A percentile compares a stretch with the other conserved stretches of the same genome.
These are phyloP conservation scores for Penicillium paradoxum DNA, from an alignment of 495 filamentous ascomycete genomes.

Conservation along the genomic window DNA sequence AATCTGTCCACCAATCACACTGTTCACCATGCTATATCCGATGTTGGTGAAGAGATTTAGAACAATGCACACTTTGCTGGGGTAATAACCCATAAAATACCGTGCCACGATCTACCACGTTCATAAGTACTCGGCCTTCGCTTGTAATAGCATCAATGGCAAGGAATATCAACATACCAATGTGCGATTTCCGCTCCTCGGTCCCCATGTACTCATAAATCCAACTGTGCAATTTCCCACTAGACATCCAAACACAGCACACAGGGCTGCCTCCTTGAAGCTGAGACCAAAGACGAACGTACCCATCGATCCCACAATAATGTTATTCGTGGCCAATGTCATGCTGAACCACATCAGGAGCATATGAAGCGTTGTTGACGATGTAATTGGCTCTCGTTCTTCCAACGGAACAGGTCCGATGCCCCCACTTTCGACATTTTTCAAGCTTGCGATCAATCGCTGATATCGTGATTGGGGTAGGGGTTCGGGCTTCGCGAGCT, in stretches of 20 bases:
- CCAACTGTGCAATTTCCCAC: conserved; percentile 56
- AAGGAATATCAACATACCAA: conserved; percentile 47
- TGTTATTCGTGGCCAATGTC: conserved; percentile 68
- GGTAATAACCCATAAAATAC: conserved; percentile 76
- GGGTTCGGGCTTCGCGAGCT: conserved; percentile 6
- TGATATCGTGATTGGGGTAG: conserved; percentile 21
- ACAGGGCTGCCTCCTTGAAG: conserved; percentile 61
- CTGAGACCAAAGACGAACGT: conserved; percentile 59
- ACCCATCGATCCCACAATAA: conserved; percentile 64
- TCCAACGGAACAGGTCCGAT: conserved; percentile 60
- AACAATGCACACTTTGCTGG: conserved; percentile 60
- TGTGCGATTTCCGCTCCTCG: conserved; percentile 64
- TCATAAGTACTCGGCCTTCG: conserved; percentile 3
- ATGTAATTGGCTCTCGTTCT: conserved; percentile 39
- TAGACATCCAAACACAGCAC: conserved; percentile 58
- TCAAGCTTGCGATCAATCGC: conserved; percentile 35
- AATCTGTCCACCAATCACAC: conserved; percentile 50
- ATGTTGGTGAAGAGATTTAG: conserved; percentile 67
- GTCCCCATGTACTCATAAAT: conserved; percentile 72
- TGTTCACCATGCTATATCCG: conserved; percentile 64
- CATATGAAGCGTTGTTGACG: conserved; percentile 51
- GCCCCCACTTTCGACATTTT: conserved; percentile 60
- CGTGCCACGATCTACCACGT: conserved; percentile 55
- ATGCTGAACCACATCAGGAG: conserved; percentile 68
- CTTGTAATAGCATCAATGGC: not conserved